Evolutionary conservation across 2,329 filamentous ascomycete genomes (phyloP).

Genomic region (Zymoseptoria brevis): DNA sequence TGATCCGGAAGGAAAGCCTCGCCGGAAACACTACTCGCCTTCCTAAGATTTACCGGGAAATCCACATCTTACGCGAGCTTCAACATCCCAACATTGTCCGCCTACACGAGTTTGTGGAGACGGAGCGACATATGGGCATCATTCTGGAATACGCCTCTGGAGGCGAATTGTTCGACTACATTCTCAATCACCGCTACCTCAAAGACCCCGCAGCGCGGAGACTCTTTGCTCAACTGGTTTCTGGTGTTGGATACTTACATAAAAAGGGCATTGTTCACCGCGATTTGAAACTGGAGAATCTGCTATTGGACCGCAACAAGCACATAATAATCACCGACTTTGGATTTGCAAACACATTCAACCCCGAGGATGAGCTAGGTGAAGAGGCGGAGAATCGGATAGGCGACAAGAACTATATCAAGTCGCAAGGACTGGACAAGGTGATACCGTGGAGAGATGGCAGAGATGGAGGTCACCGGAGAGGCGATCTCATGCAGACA

Average conservation of each 20-base stretch:
- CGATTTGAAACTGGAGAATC: slow-evolving; percentile 93
- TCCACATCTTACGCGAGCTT: slow-evolving; percentile 77
- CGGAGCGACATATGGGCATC: slow-evolving; percentile 92
- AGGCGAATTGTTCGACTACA: slow-evolving; percentile 96
- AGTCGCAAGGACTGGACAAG: slow-evolving; percentile 75
- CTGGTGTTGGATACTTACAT: slow-evolving; percentile 92
- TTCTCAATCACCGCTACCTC: slow-evolving; percentile 89
- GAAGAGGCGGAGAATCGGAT: slow-evolving; percentile 87
- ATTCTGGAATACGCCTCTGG: slow-evolving; percentile 97
- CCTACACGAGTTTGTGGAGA: slow-evolving; percentile 97
- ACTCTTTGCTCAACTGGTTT: slow-evolving; percentile 90
- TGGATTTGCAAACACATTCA: slow-evolving; percentile 96
- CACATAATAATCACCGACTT: slow-evolving; percentile 99
- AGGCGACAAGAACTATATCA: slow-evolving; percentile 79
- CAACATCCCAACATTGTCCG: slow-evolving; percentile 96
- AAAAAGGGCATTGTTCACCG: slow-evolving; percentile 98
- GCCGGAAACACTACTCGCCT: slow-evolving; percentile 81
- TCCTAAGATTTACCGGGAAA: slow-evolving; percentile 96
- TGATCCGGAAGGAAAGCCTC: slow-evolving; percentile 86
- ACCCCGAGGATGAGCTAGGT: slow-evolving; percentile 74
- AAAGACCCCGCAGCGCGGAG: slow-evolving; percentile 87
- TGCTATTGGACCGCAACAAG: slow-evolving; percentile 87
- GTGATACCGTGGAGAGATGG: slow-evolving; percentile 57
- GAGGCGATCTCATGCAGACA: slow-evolving; percentile 96
- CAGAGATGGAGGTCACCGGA: slow-evolving; percentile 44